Evolutionary conservation across 345 rosid genomes (phyloP).

Genomic region (Mangifera indica): DNA sequence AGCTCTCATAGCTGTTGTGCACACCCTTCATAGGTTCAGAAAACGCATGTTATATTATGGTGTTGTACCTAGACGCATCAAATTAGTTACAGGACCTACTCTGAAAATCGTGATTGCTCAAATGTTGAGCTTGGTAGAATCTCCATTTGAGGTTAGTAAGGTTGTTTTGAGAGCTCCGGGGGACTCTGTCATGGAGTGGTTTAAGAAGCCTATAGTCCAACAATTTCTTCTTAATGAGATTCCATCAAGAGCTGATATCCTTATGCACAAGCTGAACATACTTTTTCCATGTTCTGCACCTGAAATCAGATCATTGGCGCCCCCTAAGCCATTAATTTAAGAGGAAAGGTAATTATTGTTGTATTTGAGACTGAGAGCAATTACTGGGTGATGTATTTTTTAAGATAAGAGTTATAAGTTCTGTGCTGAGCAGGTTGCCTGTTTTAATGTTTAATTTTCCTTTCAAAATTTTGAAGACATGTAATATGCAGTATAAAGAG

Average conservation of each 20-base stretch:
- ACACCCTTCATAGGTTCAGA: slow-evolving; percentile 93
- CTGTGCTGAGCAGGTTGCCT: too few species aligned
- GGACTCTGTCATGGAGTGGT: slow-evolving; percentile 93
- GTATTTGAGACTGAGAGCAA: not conserved
- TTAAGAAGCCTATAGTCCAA: slow-evolving; percentile 93
- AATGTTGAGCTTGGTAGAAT: slow-evolving; percentile 90
- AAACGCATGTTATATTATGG: slow-evolving; percentile 95
- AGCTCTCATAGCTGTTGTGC: slow-evolving; percentile 91
- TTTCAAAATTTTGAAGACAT: too few species aligned
- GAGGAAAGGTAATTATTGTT: slow-evolving; percentile 15
- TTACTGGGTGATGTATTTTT: not conserved
- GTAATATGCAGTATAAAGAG: too few species aligned
- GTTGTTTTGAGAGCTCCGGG: slow-evolving; percentile 93
- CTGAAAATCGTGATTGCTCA: slow-evolving; percentile 88
- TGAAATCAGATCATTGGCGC: slow-evolving; percentile 76
- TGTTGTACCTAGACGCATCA: slow-evolving; percentile 86
- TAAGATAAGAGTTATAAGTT: not conserved
- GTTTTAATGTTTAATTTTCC: too few species aligned
- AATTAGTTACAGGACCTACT: slow-evolving; percentile 94
- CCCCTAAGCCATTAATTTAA: slow-evolving; percentile 64
- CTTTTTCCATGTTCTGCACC: slow-evolving; percentile 94
- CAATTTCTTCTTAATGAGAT: slow-evolving; percentile 93
- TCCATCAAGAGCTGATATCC: slow-evolving; percentile 74
- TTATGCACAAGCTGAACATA: slow-evolving; percentile 89
- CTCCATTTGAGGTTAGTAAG: slow-evolving; percentile 94